These are phyloP conservation scores for Lentinula sp. DNA, from an alignment of 768 basidiomycete species.

Conservation along the genomic window DNA sequence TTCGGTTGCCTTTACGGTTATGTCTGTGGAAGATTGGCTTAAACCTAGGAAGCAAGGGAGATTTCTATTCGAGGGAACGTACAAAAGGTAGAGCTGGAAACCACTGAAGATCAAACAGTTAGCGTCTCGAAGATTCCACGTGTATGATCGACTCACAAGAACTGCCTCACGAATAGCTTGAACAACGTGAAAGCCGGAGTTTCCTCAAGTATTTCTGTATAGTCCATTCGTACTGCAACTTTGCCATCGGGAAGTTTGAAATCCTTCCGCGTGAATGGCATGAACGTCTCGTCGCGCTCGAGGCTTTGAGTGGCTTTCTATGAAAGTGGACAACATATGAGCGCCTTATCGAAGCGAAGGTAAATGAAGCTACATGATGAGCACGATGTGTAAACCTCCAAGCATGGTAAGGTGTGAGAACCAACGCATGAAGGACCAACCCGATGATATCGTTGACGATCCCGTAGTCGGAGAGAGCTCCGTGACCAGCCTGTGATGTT, in stretches of 20 bases:
- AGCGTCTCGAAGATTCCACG: not conserved
- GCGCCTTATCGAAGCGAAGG: not conserved
- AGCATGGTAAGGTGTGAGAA: constrained; percentile 55
- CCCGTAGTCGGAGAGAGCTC: constrained; percentile 34
- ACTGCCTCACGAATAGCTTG: constrained; percentile 41
- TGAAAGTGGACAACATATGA: not conserved
- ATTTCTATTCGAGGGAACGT: constrained; percentile 5
- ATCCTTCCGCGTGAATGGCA: constrained; percentile 39
- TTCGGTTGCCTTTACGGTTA: constrained; percentile 40
- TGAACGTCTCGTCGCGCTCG: constrained; percentile 70
- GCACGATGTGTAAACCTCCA: constrained; percentile 62
- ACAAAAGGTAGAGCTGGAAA: constrained; percentile 41
- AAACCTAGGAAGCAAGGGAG: no score
- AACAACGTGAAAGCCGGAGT: constrained; percentile 45
- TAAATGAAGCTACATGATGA: constrained; percentile 47
- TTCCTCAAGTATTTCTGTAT: constrained; percentile 41
- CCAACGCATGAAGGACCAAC: constrained; percentile 35
- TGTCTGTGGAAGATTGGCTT: constrained; percentile 19
- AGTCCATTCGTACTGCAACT: constrained; percentile 35
- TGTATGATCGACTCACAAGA: constrained; percentile 29
- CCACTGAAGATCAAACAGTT: constrained; percentile 22
- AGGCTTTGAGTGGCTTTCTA: constrained; percentile 46
- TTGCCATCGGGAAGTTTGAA: constrained; percentile 37
- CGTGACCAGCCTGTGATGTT: constrained; percentile 38
- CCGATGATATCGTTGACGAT: constrained; percentile 33